These are phyloP conservation scores for Citrus trifoliata DNA, from an alignment of 345 rosid species.

Conservation along the genomic window DNA sequence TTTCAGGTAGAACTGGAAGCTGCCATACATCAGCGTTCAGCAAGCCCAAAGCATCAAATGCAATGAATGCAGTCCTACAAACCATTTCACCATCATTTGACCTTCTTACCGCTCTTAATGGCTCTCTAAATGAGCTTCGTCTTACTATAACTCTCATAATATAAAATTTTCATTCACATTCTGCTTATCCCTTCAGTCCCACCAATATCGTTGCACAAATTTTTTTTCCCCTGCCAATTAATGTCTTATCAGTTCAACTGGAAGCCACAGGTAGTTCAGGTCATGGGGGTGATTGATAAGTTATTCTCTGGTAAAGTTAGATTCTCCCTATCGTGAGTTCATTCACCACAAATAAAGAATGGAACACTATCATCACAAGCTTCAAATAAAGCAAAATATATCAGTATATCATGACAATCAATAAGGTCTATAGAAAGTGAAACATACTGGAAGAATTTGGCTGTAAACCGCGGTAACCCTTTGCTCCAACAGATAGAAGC, in stretches of 20 bases:
- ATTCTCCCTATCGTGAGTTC: background rate
- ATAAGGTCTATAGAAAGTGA: conserved; percentile 10
- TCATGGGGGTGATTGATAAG: background rate
- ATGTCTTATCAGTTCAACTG: background rate
- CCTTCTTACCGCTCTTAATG: background rate
- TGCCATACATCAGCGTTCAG: background rate
- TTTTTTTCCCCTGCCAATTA: background rate
- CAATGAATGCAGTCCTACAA: background rate
- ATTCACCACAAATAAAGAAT: background rate
- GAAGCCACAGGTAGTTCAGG: background rate
- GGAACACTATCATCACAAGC: background rate
- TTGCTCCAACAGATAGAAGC: conserved; percentile 81
- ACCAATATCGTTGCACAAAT: background rate
- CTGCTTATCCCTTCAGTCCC: background rate
- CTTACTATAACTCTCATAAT: background rate
- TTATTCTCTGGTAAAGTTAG: background rate
- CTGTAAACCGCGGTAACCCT: conserved; percentile 70
- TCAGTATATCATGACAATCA: conserved; percentile 4
- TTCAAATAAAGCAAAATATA: background rate
- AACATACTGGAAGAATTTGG: conserved; percentile 73
- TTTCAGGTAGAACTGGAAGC: background rate
- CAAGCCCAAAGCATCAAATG: background rate
- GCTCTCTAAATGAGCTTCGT: background rate
- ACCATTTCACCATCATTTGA: background rate
- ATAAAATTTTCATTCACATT: background rate